Evolutionary conservation across 495 filamentous ascomycete genomes (phyloP).

Genomic region (Hypoxylon lienhwacheense): DNA sequence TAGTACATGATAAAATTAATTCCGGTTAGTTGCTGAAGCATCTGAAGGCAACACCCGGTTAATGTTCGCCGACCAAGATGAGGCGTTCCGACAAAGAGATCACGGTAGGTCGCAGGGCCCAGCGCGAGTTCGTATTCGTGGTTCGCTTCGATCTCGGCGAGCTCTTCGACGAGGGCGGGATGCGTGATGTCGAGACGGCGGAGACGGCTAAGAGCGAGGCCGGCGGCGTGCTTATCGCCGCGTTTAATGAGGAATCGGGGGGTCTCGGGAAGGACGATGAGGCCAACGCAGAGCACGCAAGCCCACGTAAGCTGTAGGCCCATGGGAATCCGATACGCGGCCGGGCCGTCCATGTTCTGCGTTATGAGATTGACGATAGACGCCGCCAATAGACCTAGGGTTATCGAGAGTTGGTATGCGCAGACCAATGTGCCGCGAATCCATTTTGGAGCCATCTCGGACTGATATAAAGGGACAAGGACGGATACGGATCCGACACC

Average conservation of each 20-base stretch:
- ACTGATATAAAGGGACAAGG: constrained; percentile 84
- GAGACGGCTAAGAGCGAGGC: constrained; percentile 70
- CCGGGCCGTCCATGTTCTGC: constrained; percentile 59
- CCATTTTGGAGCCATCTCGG: constrained; percentile 88
- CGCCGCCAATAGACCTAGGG: constrained; percentile 78
- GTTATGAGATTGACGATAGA: constrained; percentile 80
- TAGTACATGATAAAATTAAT: constrained; percentile 72
- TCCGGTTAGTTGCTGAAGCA: constrained; percentile 62
- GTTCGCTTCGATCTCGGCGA: constrained; percentile 86
- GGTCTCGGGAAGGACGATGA: constrained; percentile 80
- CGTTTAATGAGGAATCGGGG: constrained; percentile 85
- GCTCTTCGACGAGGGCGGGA: constrained; percentile 72
- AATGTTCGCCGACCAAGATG: constrained; percentile 58
- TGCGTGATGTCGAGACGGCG: constrained; percentile 77
- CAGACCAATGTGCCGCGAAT: constrained; percentile 89
- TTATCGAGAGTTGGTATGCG: constrained; percentile 89
- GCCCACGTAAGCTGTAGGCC: constrained; percentile 86
- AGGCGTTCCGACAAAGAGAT: constrained; percentile 65
- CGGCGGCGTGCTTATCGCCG: constrained; percentile 68
- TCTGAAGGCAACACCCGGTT: constrained; percentile 60
- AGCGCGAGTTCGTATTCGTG: constrained; percentile 81
- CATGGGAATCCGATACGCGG: constrained; percentile 83
- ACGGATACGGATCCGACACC: constrained; percentile 85
- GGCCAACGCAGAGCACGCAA: constrained; percentile 70
- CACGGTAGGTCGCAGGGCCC: constrained; percentile 72